Conservation (phyloP, 805 yeast genomes). For the Hanseniaspora lachancei region DNA sequence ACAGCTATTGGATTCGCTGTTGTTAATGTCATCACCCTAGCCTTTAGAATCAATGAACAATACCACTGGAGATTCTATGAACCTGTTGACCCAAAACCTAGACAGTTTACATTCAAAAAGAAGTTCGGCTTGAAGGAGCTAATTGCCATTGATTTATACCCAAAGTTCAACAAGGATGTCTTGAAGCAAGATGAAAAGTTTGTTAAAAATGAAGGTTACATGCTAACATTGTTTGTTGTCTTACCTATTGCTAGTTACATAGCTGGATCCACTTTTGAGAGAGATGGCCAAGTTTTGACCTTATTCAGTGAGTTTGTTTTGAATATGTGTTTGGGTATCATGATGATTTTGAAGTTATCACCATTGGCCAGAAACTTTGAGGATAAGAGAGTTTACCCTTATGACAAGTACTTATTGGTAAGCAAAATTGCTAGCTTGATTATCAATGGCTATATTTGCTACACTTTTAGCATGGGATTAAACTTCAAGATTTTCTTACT, state of each 20-base stretch:
- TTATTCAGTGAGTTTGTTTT: conserved; percentile 8
- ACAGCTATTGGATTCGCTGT: conserved; percentile 30
- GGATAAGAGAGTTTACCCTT: conserved; percentile 10
- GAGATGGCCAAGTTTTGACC: conserved; percentile 4
- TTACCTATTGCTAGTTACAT: conserved; percentile 5
- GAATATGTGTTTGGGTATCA: background rate
- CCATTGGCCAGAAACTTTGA: conserved; percentile 9
- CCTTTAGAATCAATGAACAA: conserved; percentile 28
- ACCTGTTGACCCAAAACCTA: conserved; percentile 11
- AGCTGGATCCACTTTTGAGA: conserved; percentile 8
- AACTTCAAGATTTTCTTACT: conserved; percentile 32
- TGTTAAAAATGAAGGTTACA: background rate
- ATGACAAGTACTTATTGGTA: background rate
- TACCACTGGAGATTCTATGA: conserved; percentile 13
- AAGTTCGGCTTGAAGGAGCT: conserved; percentile 10
- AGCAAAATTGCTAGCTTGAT: background rate
- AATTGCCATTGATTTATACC: conserved; percentile 11
- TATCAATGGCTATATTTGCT: conserved; percentile 27
- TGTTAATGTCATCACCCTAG: conserved; percentile 29
- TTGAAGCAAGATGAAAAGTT: background rate
- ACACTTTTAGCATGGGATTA: conserved; percentile 32
- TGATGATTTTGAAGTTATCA: conserved; percentile 2
- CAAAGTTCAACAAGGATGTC: conserved; percentile 11
- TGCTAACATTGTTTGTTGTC: background rate
- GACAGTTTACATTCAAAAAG: conserved; percentile 4